Evolutionary conservation across 345 rosid species (phyloP).

Genomic region (Durio zibethinus): DNA sequence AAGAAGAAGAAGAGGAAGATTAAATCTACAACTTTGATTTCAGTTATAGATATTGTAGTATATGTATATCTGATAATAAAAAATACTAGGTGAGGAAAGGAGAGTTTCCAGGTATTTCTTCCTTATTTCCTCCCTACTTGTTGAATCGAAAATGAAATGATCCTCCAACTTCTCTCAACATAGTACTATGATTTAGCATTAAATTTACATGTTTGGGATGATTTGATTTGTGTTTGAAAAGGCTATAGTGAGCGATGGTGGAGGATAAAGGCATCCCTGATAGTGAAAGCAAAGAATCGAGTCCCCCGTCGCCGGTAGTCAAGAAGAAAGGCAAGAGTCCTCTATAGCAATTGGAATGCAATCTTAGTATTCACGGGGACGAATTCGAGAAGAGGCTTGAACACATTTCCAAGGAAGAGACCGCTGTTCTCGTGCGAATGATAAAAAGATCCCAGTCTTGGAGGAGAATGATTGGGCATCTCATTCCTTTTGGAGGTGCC

Average conservation of each 20-base stretch:
- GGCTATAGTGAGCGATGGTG: slow-evolving; percentile 26
- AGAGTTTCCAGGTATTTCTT: slow-evolving; percentile 5
- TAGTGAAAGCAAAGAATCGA: slow-evolving; percentile 30
- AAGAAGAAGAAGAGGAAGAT: neutral
- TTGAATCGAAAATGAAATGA: neutral
- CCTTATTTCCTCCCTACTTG: neutral
- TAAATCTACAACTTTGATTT: neutral
- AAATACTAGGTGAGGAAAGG: neutral
- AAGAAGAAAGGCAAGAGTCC: slow-evolving; percentile 59
- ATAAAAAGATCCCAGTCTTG: slow-evolving; percentile 59
- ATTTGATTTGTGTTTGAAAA: neutral
- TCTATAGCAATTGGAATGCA: slow-evolving; percentile 70
- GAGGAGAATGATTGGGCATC: slow-evolving; percentile 58
- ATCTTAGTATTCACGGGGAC: slow-evolving; percentile 53
- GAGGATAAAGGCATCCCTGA: slow-evolving; percentile 34
- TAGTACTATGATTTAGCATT: neutral
- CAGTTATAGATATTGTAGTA: neutral
- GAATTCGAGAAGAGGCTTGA: slow-evolving; percentile 92
- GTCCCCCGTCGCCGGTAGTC: slow-evolving; percentile 14
- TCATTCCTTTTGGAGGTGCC: slow-evolving; percentile 77
- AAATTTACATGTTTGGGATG: neutral
- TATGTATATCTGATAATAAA: no score
- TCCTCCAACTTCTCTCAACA: no score
- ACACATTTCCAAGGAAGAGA: slow-evolving; percentile 82
- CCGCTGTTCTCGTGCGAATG: slow-evolving; percentile 58